A percentile compares a stretch with the other conserved stretches of the same genome.
Conservation (phyloP, 1,139 yeast species). For the Hemisphaericaspora lyxosophila region DNA sequence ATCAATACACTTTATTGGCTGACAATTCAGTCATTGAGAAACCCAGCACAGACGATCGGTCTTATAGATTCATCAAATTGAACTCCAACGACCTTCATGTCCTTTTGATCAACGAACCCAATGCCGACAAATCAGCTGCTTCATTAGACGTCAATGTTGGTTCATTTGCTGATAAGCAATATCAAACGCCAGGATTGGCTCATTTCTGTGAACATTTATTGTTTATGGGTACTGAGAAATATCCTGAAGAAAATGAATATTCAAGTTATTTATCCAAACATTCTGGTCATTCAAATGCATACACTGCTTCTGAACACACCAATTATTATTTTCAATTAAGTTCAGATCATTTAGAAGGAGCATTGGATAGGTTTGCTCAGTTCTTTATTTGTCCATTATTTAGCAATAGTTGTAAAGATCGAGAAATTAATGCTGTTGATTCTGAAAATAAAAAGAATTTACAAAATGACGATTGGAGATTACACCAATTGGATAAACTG, state of each 20-base stretch:
- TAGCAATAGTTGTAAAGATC: slow-evolving; percentile 75
- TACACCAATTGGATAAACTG: slow-evolving; percentile 79
- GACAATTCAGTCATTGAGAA: slow-evolving; percentile 38
- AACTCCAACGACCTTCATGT: slow-evolving; percentile 66
- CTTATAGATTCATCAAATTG: slow-evolving; percentile 66
- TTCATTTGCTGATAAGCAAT: slow-evolving; percentile 74
- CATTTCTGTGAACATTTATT: slow-evolving; percentile 95
- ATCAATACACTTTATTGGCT: slow-evolving; percentile 18
- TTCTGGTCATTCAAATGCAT: slow-evolving; percentile 71
- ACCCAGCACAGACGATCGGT: slow-evolving; percentile 73
- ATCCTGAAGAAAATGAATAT: slow-evolving; percentile 90
- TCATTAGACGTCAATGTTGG: slow-evolving; percentile 92
- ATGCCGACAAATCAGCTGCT: slow-evolving; percentile 91
- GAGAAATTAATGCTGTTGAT: slow-evolving; percentile 93
- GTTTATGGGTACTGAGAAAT: slow-evolving; percentile 95
- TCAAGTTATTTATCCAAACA: slow-evolving; percentile 72
- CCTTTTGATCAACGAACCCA: slow-evolving; percentile 74
- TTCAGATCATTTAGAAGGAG: slow-evolving; percentile 76
- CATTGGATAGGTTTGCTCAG: slow-evolving; percentile 88
- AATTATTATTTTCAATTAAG: slow-evolving; percentile 88
- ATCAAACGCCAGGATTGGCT: slow-evolving; percentile 78
- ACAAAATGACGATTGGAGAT: slow-evolving; percentile 87
- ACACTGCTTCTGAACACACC: slow-evolving; percentile 85
- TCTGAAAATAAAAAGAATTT: slow-evolving; percentile 93
- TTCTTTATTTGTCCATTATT: slow-evolving; percentile 87